Conservation (phyloP, 768 basidiomycete species). For the Coprinopsis cinerea region DNA sequence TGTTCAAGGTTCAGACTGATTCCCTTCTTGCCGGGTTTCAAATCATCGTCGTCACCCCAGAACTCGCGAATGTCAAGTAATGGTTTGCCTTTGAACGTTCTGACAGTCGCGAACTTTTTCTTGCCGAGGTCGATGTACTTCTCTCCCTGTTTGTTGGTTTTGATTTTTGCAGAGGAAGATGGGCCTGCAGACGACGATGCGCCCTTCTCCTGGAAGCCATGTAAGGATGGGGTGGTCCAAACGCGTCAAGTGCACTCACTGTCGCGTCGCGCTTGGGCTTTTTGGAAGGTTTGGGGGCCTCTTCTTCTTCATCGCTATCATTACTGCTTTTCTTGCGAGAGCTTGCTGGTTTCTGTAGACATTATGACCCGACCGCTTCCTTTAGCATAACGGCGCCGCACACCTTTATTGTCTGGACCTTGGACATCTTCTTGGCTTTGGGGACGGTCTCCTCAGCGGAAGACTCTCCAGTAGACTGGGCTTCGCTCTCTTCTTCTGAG, state of each 20-base stretch:
- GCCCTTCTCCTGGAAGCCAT: background rate
- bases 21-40: constrained; percentile 80
- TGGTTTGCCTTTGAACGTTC: constrained; percentile 42
- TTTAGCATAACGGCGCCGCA: background rate
- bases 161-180: constrained; percentile 21
- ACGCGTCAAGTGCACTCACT: background rate
- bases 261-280: constrained; percentile 26
- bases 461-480: background rate
- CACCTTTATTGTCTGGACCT: constrained; percentile 1
- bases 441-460: background rate
- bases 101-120: constrained; percentile 60
- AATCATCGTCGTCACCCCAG: constrained; percentile 46
- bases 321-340: background rate
- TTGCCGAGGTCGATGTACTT: constrained; percentile 69
- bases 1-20: constrained; percentile 63
- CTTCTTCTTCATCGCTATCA: constrained; percentile 8
- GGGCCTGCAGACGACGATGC: background rate
- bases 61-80: constrained; percentile 74
- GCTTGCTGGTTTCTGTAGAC: background rate
- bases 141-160: constrained; percentile 32
- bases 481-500: constrained; percentile 9
- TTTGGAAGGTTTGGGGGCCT: constrained; percentile 21
- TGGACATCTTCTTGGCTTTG: constrained; percentile 1
- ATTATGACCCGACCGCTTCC: background rate
- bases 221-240: background rate